These are phyloP conservation scores for Fusarium annulatum DNA, from an alignment of 2,329 filamentous ascomycete species.

Conservation along the genomic window DNA sequence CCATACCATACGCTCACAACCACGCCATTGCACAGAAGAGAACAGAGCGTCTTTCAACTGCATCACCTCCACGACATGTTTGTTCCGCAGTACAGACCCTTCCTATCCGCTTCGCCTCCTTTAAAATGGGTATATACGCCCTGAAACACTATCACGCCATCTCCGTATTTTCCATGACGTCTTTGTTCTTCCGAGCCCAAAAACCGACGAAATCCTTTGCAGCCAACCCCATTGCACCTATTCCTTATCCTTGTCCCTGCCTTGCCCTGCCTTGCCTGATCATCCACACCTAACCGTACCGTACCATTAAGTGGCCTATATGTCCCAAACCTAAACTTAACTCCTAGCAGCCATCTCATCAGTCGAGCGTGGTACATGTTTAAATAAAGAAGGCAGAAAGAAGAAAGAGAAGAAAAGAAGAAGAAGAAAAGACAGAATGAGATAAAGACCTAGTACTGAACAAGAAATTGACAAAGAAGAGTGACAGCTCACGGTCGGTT, in stretches of 20 bases:
- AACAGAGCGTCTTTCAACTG: constrained; percentile 8
- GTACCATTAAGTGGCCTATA: constrained; percentile 38
- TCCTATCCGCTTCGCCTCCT: constrained; percentile 24
- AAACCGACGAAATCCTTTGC: constrained; percentile 16
- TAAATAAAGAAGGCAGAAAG: not conserved
- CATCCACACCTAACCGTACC: not conserved
- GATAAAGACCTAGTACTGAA: constrained; percentile 16
- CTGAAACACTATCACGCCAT: constrained; percentile 37
- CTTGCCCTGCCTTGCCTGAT: not conserved
- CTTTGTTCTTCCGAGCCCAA: constrained; percentile 12
- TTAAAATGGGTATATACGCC: constrained; percentile 51
- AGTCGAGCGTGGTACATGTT: constrained; percentile 18
- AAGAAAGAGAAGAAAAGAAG: not conserved
- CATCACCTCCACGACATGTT: not conserved
- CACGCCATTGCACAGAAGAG: not conserved
- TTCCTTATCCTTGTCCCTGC: not conserved
- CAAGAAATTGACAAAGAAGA: constrained; percentile 21
- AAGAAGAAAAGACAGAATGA: not conserved
- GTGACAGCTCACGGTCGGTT: constrained; percentile 16
- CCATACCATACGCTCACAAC: not conserved
- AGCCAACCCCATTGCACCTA: constrained; percentile 18
- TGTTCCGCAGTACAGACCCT: constrained; percentile 8
- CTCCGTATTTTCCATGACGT: constrained; percentile 10
- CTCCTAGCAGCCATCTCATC: constrained; percentile 24
- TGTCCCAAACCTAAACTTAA: constrained; percentile 33